Percentiles rank a stretch among this genome's conserved stretches.
Conservation (phyloP, 257 asterid genomes). For the Euphrasia confusa region DNA sequence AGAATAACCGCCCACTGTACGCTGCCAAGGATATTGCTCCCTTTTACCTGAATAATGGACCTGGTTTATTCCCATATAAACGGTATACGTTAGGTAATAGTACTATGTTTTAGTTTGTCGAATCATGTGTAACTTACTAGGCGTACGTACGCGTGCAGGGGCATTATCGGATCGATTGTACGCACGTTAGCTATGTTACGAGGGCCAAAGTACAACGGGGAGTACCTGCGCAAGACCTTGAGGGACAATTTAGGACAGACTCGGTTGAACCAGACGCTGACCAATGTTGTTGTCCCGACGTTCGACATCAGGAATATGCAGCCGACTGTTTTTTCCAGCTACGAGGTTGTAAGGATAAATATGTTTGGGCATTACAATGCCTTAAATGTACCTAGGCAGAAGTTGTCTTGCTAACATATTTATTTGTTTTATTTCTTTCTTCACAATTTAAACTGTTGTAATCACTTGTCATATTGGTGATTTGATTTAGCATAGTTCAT, state of each 20-base stretch:
- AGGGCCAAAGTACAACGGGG: constrained; percentile 48
- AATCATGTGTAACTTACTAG: not conserved
- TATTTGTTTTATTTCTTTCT: no score
- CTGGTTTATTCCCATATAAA: constrained; percentile 37
- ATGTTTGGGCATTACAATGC: no score
- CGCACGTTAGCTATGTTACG: constrained; percentile 7
- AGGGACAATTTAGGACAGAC: constrained; percentile 36
- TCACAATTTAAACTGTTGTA: no score
- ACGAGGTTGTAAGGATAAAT: no score
- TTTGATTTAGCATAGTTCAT: no score
- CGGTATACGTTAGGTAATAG: constrained; percentile 26
- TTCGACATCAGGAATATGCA: constrained; percentile 49
- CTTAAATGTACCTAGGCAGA: no score
- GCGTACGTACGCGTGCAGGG: constrained; percentile 27
- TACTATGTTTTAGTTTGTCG: not conserved
- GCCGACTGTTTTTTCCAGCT: constrained; percentile 50
- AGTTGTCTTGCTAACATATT: no score
- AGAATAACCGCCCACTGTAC: constrained; percentile 37
- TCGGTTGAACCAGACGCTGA: constrained; percentile 41
- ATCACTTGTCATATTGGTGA: no score
- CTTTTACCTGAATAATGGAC: constrained; percentile 40
- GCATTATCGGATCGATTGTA: constrained; percentile 33
- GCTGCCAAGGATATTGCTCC: constrained; percentile 52
- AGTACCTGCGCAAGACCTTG: constrained; percentile 30
- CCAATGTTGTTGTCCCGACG: constrained; percentile 44